These are phyloP conservation scores for Mycosarcoma maydis DNA, from an alignment of 1,284 basidiomycete genomes.

Conservation along the genomic window DNA sequence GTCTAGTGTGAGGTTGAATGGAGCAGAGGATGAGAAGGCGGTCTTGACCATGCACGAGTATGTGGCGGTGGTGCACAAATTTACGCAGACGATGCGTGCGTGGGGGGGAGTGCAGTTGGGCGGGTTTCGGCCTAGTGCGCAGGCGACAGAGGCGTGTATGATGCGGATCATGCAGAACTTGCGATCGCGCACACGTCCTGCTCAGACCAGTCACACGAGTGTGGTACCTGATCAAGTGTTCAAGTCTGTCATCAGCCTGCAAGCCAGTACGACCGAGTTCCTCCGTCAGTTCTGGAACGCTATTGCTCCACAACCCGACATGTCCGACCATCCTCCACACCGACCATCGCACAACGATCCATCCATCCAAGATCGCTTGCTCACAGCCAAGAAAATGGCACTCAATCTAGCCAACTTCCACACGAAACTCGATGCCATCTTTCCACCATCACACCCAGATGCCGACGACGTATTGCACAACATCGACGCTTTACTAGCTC, in stretches of 20 bases:
- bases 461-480: no score
- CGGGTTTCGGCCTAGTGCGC: slow-evolving; percentile 3
- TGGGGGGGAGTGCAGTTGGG: no score
- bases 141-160: slow-evolving; percentile 8
- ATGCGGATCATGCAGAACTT: slow-evolving; percentile 22
- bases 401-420: slow-evolving; percentile 26
- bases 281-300: slow-evolving; percentile 94
- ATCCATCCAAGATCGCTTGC: no score
- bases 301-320: slow-evolving; percentile 84
- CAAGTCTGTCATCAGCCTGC: slow-evolving; percentile 83
- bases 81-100: no score
- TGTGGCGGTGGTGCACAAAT: slow-evolving; percentile 11
- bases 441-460: no score
- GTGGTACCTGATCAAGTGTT: slow-evolving; percentile 78
- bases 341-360: no score
- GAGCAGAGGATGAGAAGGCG: no score
- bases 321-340: slow-evolving; percentile 7
- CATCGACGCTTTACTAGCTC: slow-evolving; percentile 16
- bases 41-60: slow-evolving; percentile 14
- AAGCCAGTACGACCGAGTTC: slow-evolving; percentile 93
- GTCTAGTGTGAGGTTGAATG: slow-evolving; percentile 24
- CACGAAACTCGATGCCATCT: no score
- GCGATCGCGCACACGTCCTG: no score
- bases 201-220: slow-evolving; percentile 5
- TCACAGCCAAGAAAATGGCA: slow-evolving; percentile 29